Percentiles rank a stretch among this genome's conserved stretches.
These are phyloP conservation scores for Venturia aucupariae DNA, from an alignment of 2,329 filamentous ascomycete species.

Conservation along the genomic window DNA sequence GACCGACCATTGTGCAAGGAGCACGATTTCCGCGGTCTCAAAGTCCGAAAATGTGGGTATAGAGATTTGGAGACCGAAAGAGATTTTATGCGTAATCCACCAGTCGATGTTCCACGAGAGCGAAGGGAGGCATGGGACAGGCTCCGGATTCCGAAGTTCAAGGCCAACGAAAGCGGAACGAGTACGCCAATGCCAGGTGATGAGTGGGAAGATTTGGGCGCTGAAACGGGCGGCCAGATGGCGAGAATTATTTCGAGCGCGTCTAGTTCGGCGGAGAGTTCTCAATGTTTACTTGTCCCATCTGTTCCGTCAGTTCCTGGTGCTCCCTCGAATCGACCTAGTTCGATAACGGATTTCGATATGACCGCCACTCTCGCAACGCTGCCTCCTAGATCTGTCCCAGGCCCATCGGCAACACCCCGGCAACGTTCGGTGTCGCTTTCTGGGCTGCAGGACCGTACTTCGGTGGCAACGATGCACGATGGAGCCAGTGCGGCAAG, in stretches of 20 bases:
- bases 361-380: constrained; percentile 3
- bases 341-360: not conserved
- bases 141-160: constrained; percentile 8
- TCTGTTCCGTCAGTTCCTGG: not conserved
- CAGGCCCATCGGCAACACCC: constrained; percentile 1
- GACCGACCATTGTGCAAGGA: constrained; percentile 50
- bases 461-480: constrained; percentile 13
- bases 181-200: constrained; percentile 2
- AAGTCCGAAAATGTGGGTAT: constrained; percentile 48
- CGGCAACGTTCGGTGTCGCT: constrained; percentile 13
- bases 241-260: constrained; percentile 4
- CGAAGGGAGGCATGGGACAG: not conserved
- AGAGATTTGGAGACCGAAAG: constrained; percentile 44
- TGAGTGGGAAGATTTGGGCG: not conserved
- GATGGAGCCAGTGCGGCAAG: constrained; percentile 17
- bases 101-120: constrained; percentile 21
- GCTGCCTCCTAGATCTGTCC: constrained; percentile 3
- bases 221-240: not conserved
- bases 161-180: not conserved
- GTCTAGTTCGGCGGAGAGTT: constrained; percentile 3
- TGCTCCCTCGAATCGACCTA: constrained; percentile 1
- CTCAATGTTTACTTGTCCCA: constrained; percentile 6
- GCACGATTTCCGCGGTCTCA: constrained; percentile 48
- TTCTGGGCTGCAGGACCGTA: constrained; percentile 9
- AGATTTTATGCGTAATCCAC: constrained; percentile 28